Base-by-base conservation (phyloP, 495 filamentous ascomycete genomes). In the Penicillium turbatum region DNA sequence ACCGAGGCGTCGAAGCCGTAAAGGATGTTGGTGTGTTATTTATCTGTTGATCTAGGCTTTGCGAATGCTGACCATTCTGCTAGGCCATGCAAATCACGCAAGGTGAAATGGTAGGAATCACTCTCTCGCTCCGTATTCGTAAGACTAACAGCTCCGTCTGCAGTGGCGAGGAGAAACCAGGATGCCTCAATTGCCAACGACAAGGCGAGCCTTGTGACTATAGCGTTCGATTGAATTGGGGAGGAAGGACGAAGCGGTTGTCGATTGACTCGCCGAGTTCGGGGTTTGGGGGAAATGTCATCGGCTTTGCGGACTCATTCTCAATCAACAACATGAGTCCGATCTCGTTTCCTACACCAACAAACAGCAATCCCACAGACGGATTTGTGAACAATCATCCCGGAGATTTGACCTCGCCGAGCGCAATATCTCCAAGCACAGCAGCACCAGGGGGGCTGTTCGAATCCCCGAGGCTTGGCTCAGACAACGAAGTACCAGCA, bases 151-250 rank as follows among this genome's bases (percentile, higher is more conserved):
- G 45, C 1, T 34, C 30, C 19, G 48, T 48, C 54, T 52, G 38
- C 42, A 75, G 70, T 65, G 90, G 86, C 16, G 90, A 95, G 65
- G 85, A 88, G 63, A 89, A 87, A 60, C 89, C 90, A 9, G 69
- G 71, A 62, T 95, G 90, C 67, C 63, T 80, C 45, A 92, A 92
- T 62, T 95, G 90, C 65, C 79, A 83, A 62, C 83, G 83, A 48
- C 84, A 85, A 59, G 85, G 84, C 41, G 88, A 92, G 63, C 70
- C 72, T 26, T 95, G 90, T 71, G 90, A 95, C 69, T 95, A 93
- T 72, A 89, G 84, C 65, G 87, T 93, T 63, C 78, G 86, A 15
- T 71, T 95, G 57, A 92, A 91, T 59, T 93, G 90, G 90, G 87
- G 86, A 51, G 88, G 89, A 30, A 77, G 88, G 26, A 72, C 72